Evolutionary conservation across 106 monocot genomes (phyloP).

Genomic region (Acorus gramineus): DNA sequence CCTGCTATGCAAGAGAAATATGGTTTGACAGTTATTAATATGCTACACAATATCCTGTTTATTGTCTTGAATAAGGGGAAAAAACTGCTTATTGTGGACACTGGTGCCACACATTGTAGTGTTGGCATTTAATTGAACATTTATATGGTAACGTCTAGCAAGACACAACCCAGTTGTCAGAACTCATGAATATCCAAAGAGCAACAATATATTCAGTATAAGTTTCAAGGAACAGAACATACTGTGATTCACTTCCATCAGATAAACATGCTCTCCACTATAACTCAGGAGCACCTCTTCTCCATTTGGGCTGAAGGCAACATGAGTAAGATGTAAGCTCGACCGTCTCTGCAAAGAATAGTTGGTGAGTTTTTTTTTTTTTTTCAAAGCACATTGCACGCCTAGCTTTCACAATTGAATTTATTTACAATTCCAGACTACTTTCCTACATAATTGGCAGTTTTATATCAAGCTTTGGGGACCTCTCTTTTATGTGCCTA

Average conservation of each 20-base stretch:
- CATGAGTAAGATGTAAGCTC: conserved; percentile 88
- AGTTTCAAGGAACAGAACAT: conserved; percentile 11
- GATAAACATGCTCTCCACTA: conserved; percentile 92
- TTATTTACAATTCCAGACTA: too few species aligned
- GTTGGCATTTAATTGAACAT: too few species aligned
- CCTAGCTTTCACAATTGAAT: too few species aligned
- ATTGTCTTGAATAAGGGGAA: background rate
- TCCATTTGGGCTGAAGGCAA: conserved; percentile 90
- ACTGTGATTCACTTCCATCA: conserved; percentile 77
- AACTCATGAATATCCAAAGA: too few species aligned
- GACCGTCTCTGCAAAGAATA: conserved; percentile 47
- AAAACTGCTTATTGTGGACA: background rate
- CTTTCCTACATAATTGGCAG: too few species aligned
- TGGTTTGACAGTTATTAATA: background rate
- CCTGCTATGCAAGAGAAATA: background rate
- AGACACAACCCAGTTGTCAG: too few species aligned
- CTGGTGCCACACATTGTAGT: background rate
- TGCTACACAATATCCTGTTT: too few species aligned
- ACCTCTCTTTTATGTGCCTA: too few species aligned
- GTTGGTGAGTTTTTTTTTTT: too few species aligned
- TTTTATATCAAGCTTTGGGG: too few species aligned
- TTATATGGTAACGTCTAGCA: too few species aligned
- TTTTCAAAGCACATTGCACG: too few species aligned
- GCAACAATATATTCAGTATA: background rate
- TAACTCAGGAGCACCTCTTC: conserved; percentile 92